Evolutionary conservation across 2,329 filamentous ascomycete species (phyloP).

Genomic region (Fusarium continuum): DNA sequence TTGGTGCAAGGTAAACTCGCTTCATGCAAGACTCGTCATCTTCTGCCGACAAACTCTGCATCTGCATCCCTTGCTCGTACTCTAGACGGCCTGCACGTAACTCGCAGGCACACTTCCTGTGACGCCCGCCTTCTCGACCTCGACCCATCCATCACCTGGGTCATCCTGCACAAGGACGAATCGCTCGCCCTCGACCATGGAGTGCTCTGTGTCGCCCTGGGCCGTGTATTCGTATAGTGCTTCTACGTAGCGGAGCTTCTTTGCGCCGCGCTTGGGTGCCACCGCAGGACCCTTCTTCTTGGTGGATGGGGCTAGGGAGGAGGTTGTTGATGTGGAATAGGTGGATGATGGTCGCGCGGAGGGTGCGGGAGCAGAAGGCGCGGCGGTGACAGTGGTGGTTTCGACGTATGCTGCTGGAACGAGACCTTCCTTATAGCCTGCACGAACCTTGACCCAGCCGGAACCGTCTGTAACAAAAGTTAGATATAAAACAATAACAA

Average conservation of each 20-base stretch:
- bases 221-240: constrained; percentile 93
- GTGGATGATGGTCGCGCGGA: constrained; percentile 74
- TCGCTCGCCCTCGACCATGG: constrained; percentile 88
- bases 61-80: constrained; percentile 16
- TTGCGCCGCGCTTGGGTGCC: constrained; percentile 87
- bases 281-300: constrained; percentile 95
- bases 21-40: background rate
- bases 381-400: constrained; percentile 56
- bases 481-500: constrained; percentile 8
- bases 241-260: constrained; percentile 93
- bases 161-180: constrained; percentile 92
- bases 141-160: constrained; percentile 92
- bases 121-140: constrained; percentile 90
- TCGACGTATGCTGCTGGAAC: constrained; percentile 91
- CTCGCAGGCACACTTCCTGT: constrained; percentile 92
- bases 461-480: constrained; percentile 73
- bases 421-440: constrained; percentile 79
- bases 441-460: constrained; percentile 88
- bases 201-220: constrained; percentile 85
- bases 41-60: constrained; percentile 13
- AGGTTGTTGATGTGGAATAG: constrained; percentile 74
- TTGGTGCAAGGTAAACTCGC: background rate
- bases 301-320: constrained; percentile 47
- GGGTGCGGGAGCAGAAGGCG: constrained; percentile 54
- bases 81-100: constrained; percentile 81